Conservation (phyloP, 2,329 filamentous ascomycete genomes). For the Fragosphaeria purpurea region DNA sequence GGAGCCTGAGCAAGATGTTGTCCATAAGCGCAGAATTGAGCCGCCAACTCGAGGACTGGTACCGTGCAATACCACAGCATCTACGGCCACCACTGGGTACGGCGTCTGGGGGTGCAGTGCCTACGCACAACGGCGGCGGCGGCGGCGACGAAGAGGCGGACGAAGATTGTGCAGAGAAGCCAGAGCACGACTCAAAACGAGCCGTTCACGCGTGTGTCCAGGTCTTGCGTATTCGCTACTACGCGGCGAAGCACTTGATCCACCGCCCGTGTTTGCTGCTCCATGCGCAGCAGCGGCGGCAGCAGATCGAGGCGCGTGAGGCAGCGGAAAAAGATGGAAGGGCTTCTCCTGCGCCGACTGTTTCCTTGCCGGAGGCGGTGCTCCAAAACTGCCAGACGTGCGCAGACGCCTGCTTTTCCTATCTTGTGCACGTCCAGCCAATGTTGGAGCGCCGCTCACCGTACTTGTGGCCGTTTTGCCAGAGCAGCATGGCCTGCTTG, state of each 20-base stretch:
- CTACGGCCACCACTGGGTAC: conserved; percentile 42
- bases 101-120: too few species aligned
- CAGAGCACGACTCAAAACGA: conserved; percentile 25
- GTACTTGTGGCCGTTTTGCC: conserved; percentile 27
- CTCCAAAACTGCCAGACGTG: conserved; percentile 25
- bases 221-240: conserved; percentile 63
- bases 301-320: background rate
- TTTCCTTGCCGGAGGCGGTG: conserved; percentile 6
- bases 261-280: conserved; percentile 47
- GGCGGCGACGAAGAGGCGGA: too few species aligned
- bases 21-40: conserved; percentile 26
- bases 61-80: conserved; percentile 25
- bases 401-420: conserved; percentile 25
- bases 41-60: conserved; percentile 29
- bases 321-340: background rate
- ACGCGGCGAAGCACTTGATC: conserved; percentile 60
- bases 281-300: conserved; percentile 12
- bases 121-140: too few species aligned
- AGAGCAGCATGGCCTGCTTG: conserved; percentile 25
- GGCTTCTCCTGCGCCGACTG: background rate
- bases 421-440: conserved; percentile 24
- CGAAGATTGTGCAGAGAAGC: background rate
- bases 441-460: conserved; percentile 28
- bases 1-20: conserved; percentile 17
- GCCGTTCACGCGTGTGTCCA: conserved; percentile 38